phyloP scores from a whole-genome alignment of 2,329 filamentous ascomycete species.

The Colletotrichum navitas region DNA sequence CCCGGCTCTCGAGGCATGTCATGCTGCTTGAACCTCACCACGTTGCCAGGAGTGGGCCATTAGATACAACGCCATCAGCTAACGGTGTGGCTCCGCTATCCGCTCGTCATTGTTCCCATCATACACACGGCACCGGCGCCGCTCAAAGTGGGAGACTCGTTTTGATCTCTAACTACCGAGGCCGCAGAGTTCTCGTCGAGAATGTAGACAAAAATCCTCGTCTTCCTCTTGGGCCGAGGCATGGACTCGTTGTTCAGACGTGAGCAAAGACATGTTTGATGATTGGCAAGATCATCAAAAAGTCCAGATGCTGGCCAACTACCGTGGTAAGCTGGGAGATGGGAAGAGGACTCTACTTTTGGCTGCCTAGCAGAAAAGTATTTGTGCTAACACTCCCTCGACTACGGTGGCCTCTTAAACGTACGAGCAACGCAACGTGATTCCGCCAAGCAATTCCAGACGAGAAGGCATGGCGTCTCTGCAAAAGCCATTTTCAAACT shows the following conservation, averaged over 20 bases:
- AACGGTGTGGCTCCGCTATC: not conserved
- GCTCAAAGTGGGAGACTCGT: not conserved
- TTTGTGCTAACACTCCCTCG: too few species aligned
- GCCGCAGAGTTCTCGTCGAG: not conserved
- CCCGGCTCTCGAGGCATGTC: not conserved
- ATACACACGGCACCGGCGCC: not conserved
- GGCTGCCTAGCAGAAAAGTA: not conserved
- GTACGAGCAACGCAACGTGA: not conserved
- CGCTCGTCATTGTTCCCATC: not conserved
- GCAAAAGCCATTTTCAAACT: not conserved
- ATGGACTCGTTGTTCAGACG: not conserved
- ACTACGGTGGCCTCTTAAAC: not conserved
- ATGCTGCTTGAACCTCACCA: not conserved
- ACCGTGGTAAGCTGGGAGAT: too few species aligned
- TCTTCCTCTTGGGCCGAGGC: not conserved
- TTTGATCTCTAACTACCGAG: not conserved
- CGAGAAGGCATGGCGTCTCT: not conserved
- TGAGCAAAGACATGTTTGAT: too few species aligned
- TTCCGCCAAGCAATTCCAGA: not conserved
- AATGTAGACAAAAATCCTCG: not conserved
- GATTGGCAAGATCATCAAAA: not conserved
- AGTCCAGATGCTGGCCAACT: not conserved
- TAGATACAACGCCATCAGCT: not conserved
- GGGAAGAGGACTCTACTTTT: not conserved
- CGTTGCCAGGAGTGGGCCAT: not conserved